Conservation (phyloP, 495 filamentous ascomycete genomes). For the Aspergillus nidulans region DNA sequence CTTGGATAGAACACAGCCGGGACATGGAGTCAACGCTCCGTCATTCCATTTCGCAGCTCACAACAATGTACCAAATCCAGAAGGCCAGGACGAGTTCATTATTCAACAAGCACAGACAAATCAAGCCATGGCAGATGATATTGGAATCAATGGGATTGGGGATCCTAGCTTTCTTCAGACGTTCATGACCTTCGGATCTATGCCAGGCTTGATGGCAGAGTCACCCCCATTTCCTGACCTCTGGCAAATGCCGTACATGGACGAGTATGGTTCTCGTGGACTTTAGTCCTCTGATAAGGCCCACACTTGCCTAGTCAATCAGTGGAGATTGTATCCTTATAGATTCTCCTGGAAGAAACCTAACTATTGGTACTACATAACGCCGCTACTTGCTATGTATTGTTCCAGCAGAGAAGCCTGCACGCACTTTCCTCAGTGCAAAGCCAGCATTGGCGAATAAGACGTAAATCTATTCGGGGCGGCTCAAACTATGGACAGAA, state of each 20-base stretch:
- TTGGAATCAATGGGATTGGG: not conserved
- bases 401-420: no score
- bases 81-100: not conserved
- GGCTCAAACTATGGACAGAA: no score
- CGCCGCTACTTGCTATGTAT: no score
- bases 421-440: no score
- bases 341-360: no score
- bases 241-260: conserved; percentile 5
- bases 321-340: no score
- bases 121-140: not conserved
- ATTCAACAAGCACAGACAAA: not conserved
- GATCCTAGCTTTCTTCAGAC: not conserved
- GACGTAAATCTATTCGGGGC: no score
- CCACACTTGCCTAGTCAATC: no score
- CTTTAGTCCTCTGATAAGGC: not conserved
- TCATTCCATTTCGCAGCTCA: not conserved
- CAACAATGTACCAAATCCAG: not conserved
- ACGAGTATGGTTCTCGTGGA: conserved; percentile 1
- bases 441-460: no score
- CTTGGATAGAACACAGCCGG: not conserved
- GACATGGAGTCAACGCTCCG: not conserved
- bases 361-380: no score
- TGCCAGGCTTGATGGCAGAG: conserved; percentile 4
- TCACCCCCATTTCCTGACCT: conserved; percentile 2
- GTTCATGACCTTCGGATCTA: conserved; percentile 4